Evolutionary conservation across 495 filamentous ascomycete species (phyloP), one percentile per base, ranked within the genome.

Genomic region (Penicillium pancosmium): DNA sequence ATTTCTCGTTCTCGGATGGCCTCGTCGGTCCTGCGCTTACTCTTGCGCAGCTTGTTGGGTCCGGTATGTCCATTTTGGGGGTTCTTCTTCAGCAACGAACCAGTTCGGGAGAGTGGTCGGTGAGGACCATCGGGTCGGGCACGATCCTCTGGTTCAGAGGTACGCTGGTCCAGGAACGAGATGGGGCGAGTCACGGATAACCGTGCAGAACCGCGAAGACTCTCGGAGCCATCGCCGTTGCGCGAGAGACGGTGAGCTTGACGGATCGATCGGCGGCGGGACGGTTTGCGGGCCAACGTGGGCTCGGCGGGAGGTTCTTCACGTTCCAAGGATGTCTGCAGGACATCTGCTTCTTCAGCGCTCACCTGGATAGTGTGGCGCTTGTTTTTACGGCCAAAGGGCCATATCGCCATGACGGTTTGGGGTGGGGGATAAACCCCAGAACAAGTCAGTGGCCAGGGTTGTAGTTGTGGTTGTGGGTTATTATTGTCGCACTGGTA

Each of bases 1-100:
- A 97, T 91, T 73, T 97, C 91, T 54, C 89, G 89, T 69, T 95
- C 92, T 16, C 92, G 82, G 53, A 84, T 79, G 67, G 85, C 84
- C 55, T 95, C 89, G 38, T 88, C 74, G 35, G 86, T 84, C 53
- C 88, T 87, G 55, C 88, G 82, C 74, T 92, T 96, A 78, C 88
- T 94, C 49, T 88, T 85, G 33, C 86, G 83, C 38, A 85, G 72
- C 23, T 88, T 76, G 19, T 74, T 74, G 2, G 77, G 73, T 3
- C 41, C 41, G 5, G 15, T 16, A 19, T 16, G 7, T 5, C 68
- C 78, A 75, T 79, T 71, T 13, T 48, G 46, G 19, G 18, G 46
- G 2, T 19, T 12, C 67, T 87, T 68, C 48, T 84, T 86, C 40
- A 91, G 70, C 7, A 88, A 88, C 3, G 90, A 89, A n/a, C 82